Conservation (phyloP, 2,329 filamentous ascomycete species). For the Coleophoma crateriformis region DNA sequence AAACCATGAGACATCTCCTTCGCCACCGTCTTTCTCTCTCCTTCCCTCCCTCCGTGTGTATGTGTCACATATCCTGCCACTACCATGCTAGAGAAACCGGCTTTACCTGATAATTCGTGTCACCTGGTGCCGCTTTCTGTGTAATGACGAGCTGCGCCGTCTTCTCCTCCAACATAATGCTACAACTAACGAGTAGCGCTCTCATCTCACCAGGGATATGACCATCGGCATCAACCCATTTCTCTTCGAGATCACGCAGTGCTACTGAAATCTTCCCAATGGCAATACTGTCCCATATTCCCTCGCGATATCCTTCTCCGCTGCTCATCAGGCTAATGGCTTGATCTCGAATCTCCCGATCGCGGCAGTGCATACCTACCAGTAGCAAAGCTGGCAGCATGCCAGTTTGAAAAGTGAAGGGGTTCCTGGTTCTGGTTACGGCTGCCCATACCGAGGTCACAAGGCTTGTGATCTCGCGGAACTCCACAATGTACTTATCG, state of each 20-base stretch:
- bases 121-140: background rate
- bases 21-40: too few species aligned
- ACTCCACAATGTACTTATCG: constrained; percentile 5
- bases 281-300: constrained; percentile 6
- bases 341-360: constrained; percentile 1
- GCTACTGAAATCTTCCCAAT: constrained; percentile 1
- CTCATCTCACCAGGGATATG: background rate
- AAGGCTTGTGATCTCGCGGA: constrained; percentile 2
- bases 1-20: too few species aligned
- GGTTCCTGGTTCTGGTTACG: background rate
- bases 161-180: background rate
- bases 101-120: too few species aligned
- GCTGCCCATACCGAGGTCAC: background rate
- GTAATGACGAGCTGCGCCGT: background rate
- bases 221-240: constrained; percentile 5
- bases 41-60: too few species aligned
- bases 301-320: constrained; percentile 7
- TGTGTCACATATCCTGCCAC: too few species aligned
- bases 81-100: too few species aligned
- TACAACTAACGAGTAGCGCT: background rate
- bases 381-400: constrained; percentile 8
- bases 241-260: constrained; percentile 7
- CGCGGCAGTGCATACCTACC: constrained; percentile 6
- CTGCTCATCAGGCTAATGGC: constrained; percentile 6
- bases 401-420: constrained; percentile 8